Evolutionary conservation across 2,329 filamentous ascomycete genomes (phyloP).

Genomic region (Diaporthe citriasiana): DNA sequence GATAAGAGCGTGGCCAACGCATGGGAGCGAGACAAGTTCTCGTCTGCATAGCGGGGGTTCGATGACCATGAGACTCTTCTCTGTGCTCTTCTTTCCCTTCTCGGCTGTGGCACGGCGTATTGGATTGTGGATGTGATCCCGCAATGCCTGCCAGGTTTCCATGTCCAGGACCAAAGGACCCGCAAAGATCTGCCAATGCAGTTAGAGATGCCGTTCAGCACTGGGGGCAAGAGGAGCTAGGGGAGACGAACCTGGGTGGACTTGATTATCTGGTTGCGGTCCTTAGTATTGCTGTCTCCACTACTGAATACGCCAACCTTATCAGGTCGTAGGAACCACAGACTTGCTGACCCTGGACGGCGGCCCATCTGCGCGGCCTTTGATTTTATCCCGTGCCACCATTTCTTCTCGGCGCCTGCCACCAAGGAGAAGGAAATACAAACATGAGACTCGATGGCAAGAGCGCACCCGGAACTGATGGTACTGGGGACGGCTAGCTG

Average conservation of each 20-base stretch:
- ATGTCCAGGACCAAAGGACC: background rate
- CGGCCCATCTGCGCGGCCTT: background rate
- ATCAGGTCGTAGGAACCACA: background rate
- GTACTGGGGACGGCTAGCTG: background rate
- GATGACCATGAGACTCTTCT: conserved; percentile 19
- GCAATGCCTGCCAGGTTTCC: conserved; percentile 8
- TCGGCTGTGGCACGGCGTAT: background rate
- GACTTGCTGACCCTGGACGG: background rate
- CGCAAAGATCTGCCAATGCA: conserved; percentile 9
- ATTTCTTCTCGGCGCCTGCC: background rate
- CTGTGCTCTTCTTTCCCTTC: background rate
- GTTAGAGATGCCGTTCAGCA: conserved; percentile 23
- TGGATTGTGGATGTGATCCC: conserved; percentile 5
- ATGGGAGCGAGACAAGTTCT: conserved; percentile 23
- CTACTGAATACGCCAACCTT: conserved; percentile 12
- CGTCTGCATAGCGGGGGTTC: background rate
- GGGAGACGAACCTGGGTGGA: background rate
- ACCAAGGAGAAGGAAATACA: too few relatives aligned
- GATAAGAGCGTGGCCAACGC: conserved; percentile 28
- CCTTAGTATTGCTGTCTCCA: background rate
- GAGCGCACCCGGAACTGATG: too few relatives aligned
- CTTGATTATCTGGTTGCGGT: background rate
- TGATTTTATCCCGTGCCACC: conserved; percentile 4
- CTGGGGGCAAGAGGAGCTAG: background rate
- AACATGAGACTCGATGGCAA: background rate